A percentile compares a stretch with the other conserved stretches of the same genome.
Conservation (phyloP, 192 early-diverging fungal species). For the Coemansia sp. region DNA sequence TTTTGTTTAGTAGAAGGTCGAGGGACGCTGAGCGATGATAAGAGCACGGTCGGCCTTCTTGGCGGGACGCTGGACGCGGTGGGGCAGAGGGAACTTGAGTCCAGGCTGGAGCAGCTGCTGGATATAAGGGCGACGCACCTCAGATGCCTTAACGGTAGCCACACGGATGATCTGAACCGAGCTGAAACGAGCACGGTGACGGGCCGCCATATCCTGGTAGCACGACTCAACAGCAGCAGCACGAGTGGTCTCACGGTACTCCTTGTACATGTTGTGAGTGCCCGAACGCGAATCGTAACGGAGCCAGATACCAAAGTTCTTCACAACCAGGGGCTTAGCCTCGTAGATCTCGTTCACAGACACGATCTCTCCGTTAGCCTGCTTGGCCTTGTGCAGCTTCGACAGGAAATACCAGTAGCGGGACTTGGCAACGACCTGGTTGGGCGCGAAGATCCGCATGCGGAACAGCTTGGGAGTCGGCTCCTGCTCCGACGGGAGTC, state of each 20-base stretch:
- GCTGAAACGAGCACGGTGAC: conserved; percentile 96
- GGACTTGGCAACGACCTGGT: conserved; percentile 97
- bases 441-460: conserved; percentile 99
- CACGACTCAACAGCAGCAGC: conserved; percentile 69
- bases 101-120: conserved; percentile 88
- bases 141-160: conserved; percentile 83
- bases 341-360: conserved; percentile 98
- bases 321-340: conserved; percentile 87
- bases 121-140: conserved; percentile 98
- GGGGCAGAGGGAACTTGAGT: conserved; percentile 98
- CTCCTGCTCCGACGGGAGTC: conserved; percentile 91
- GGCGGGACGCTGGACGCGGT: conserved; percentile 85
- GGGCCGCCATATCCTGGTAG: conserved; percentile 99
- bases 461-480: conserved; percentile 94
- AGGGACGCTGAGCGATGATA: conserved; percentile 92
- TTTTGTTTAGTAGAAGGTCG: conserved; percentile 72
- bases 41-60: conserved; percentile 83
- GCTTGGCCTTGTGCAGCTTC: conserved; percentile 99
- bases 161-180: conserved; percentile 99
- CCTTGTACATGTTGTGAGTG: conserved; percentile 99
- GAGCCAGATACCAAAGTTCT: conserved; percentile 99
- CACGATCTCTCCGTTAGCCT: conserved; percentile 97
- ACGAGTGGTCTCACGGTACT: conserved; percentile 97
- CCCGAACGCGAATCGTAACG: conserved; percentile 99
- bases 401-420: conserved; percentile 99